Evolutionary conservation across 1,139 yeast species (phyloP).

Genomic region (Blastobotrys petasosporus): DNA sequence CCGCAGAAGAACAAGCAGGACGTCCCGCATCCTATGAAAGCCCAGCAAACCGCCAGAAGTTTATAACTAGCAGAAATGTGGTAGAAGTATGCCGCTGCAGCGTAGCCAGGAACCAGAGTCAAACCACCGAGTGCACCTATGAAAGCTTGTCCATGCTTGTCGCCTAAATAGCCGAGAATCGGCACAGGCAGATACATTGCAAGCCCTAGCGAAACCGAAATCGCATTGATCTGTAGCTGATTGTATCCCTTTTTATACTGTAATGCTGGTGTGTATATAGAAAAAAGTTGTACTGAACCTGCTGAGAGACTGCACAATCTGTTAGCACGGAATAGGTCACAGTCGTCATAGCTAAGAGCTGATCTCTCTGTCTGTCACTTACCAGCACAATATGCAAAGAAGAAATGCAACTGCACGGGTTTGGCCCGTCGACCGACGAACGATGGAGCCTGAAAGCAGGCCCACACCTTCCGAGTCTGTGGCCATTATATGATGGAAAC

Average conservation of each 20-base stretch:
- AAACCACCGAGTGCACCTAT: constrained; percentile 58
- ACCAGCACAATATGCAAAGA: constrained; percentile 20
- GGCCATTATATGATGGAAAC: too few relatives aligned
- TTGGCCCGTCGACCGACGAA: background rate
- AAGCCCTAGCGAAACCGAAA: constrained; percentile 67
- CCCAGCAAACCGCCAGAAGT: constrained; percentile 32
- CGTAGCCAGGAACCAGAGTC: constrained; percentile 70
- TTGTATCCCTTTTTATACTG: constrained; percentile 52
- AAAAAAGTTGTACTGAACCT: constrained; percentile 76
- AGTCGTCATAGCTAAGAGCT: too few relatives aligned
- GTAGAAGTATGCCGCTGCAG: constrained; percentile 39
- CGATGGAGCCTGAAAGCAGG: constrained; percentile 4
- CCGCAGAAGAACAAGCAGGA: constrained; percentile 74
- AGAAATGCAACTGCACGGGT: constrained; percentile 15
- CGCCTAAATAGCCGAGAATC: constrained; percentile 74
- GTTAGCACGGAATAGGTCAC: background rate
- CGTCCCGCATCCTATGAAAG: constrained; percentile 74
- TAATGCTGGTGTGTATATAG: constrained; percentile 70
- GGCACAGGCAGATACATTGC: constrained; percentile 89
- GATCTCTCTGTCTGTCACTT: constrained; percentile 4
- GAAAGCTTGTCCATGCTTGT: constrained; percentile 74
- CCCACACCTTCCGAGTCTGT: constrained; percentile 2
- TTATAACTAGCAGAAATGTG: constrained; percentile 14
- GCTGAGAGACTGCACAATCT: constrained; percentile 54
- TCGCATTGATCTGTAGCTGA: constrained; percentile 67